Evolutionary conservation across 2,329 filamentous ascomycete genomes (phyloP).

Genomic region (Fusarium setosum): DNA sequence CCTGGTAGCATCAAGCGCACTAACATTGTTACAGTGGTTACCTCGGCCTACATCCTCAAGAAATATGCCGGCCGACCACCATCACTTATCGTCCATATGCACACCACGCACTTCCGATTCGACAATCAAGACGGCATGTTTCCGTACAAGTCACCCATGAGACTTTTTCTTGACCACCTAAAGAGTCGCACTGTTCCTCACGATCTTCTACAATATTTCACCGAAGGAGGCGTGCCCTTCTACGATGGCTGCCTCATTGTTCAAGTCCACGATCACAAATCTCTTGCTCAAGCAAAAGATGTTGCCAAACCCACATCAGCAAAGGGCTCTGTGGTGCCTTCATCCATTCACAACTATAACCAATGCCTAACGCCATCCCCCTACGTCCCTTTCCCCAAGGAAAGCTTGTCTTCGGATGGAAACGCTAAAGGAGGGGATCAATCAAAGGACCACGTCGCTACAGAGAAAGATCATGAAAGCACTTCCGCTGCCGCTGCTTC

Average conservation of each 20-base stretch:
- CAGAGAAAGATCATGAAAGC: slow-evolving; percentile 68
- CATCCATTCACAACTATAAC: slow-evolving; percentile 94
- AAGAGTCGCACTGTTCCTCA: slow-evolving; percentile 83
- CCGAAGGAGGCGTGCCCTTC: slow-evolving; percentile 78
- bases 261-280: slow-evolving; percentile 89
- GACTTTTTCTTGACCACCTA: slow-evolving; percentile 81
- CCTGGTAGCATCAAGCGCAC: neutral
- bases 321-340: slow-evolving; percentile 73
- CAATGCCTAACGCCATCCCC: slow-evolving; percentile 90
- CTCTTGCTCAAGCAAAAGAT: slow-evolving; percentile 70
- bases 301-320: slow-evolving; percentile 60
- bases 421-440: slow-evolving; percentile 52
- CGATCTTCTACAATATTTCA: slow-evolving; percentile 85
- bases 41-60: slow-evolving; percentile 81
- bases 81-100: slow-evolving; percentile 87
- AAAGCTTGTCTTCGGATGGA: slow-evolving; percentile 56
- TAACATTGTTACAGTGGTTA: slow-evolving; percentile 68
- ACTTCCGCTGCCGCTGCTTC: slow-evolving; percentile 64
- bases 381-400: slow-evolving; percentile 79
- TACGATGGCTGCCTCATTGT: slow-evolving; percentile 97
- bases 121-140: slow-evolving; percentile 95
- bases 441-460: slow-evolving; percentile 38
- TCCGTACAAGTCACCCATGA: slow-evolving; percentile 92
- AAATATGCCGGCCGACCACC: slow-evolving; percentile 82
- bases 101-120: slow-evolving; percentile 89